Evolutionary conservation across 106 monocot species (phyloP), one percentile per base, ranked within the genome.

Genomic region (Dioscorea dumetorum): DNA sequence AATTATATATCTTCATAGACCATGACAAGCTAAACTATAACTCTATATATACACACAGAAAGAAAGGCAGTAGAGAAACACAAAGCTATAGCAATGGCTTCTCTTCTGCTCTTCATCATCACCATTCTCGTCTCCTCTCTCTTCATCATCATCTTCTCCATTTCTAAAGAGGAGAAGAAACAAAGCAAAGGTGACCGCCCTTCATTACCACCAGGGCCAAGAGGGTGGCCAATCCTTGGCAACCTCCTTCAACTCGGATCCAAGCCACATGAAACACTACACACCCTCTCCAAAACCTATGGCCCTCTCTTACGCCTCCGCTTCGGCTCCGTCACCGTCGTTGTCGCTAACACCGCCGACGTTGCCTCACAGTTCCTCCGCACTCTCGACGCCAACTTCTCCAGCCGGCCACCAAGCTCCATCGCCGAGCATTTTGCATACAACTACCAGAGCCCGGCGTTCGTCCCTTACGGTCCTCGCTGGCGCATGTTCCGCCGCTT

Each of bases 351-450:
- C n/a, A 73, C 81, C 15, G 64, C 82, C n/a, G 28, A 61, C n/a
- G 59, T 69, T 2, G 86, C 86, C 0, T 33, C 70, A 1, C 64
- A 72, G 20, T 74, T 78, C 69, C 72, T 86, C 34, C 67, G 68
- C 18, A 24, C 60, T 54, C 78, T 76, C 62, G 86, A 86, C 73
- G 70, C 68, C 35, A 82, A 76, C 58, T 79, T 86, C 73, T 64
- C 56, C 67, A 61, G 72, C 76, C 86, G 86, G 13, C 86, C 86
- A 1, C 76, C 69, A n/a, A 86, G 73, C 73, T 66, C 86, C 50
- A 73, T 73, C 53, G 86, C 79, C n/a, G 74, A 79, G 70, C 72
- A 86, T 69, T 53, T 86, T 1, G 76, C 82, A 33, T 86, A 86
- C 69, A 78, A 82, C 58, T 70, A 72, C 67, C 64, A 66, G 52